Base-by-base conservation (phyloP, 148 eudicot genomes). In the Rhododendron vialii region DNA sequence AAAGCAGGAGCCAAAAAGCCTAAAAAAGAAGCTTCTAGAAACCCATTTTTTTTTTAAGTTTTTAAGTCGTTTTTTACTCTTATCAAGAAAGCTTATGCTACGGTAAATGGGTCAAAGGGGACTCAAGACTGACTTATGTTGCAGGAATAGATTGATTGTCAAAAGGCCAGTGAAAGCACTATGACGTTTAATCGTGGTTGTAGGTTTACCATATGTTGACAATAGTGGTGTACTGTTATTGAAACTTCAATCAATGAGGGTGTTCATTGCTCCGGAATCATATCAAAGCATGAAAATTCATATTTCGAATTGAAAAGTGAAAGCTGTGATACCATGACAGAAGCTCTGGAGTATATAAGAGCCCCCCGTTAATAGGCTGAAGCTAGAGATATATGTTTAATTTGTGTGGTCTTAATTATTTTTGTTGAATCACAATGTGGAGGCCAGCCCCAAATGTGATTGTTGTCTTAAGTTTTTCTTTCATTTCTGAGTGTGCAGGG, bases 401-500 rank as follows among this genome's bases (percentile, higher is more conserved):
- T 41, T 83, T 59, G 43, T 61, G 22, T 12, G 14, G 9, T 24
- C 73, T 59, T 24, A 36, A 13, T 61, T 36, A 20, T 30, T 61
- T 36, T 38, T 3, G 38, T 20, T 41, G 15, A 22, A 38, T 61
- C 2, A 1, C 26, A 22, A n/a, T 36, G 47, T 28, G 26, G 51
- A 61, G 33, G 35, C 50, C 33, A 36, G 33, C 73, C 28, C 47
- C 17, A 36, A 36, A 36, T 22, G 73, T 38, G 55, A 55, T 22
- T 15, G 36, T 24, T 71, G 45, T 7, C 10, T 74, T 61, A 13
- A 12, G 41, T 78, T 78, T 53, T 43, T n/a, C 65, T 43, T 35
- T 48, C 22, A n/a, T 87, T 41, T 53, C 45, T 65, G 26, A 24
- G 26, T 53, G 38, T 84, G 57, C 90, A 95, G 98, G 91, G 96